Conservation (phyloP, 2,329 filamentous ascomycete genomes). For the Xylariaceae sp. region DNA sequence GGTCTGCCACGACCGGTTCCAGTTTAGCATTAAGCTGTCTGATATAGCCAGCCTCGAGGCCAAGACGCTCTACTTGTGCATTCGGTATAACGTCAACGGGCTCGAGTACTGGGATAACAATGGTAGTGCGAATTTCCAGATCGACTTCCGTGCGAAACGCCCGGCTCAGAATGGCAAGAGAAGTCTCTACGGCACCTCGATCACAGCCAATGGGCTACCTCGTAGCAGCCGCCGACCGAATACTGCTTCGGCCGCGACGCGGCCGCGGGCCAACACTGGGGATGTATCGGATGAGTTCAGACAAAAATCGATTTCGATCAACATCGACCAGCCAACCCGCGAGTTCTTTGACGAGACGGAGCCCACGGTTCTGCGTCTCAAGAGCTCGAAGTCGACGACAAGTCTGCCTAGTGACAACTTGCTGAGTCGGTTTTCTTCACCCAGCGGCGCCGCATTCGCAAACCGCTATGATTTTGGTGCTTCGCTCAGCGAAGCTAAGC, state of each 20-base stretch:
- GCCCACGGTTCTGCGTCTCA: slow-evolving; percentile 59
- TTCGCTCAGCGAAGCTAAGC: slow-evolving; percentile 79
- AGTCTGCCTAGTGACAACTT: slow-evolving; percentile 61
- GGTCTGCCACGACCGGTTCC: slow-evolving; percentile 78
- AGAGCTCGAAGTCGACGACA: slow-evolving; percentile 59
- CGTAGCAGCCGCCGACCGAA: slow-evolving; percentile 58
- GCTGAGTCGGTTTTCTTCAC: slow-evolving; percentile 45
- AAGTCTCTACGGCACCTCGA: slow-evolving; percentile 44
- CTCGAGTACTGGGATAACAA: slow-evolving; percentile 97
- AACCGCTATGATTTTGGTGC: slow-evolving; percentile 94
- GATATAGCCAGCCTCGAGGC: slow-evolving; percentile 87
- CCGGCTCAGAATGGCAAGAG: slow-evolving; percentile 57
- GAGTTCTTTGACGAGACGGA: slow-evolving; percentile 60
- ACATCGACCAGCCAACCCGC: slow-evolving; percentile 55
- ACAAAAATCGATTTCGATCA: slow-evolving; percentile 49
- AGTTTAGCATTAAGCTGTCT: slow-evolving; percentile 87
- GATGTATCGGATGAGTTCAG: slow-evolving; percentile 67
- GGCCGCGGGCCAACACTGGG: slow-evolving; percentile 51
- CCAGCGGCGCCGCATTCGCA: slow-evolving; percentile 71
- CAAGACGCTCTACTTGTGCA: slow-evolving; percentile 89
- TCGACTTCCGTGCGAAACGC: slow-evolving; percentile 82
- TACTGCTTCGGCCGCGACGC: slow-evolving; percentile 36
- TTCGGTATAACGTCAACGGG: slow-evolving; percentile 79
- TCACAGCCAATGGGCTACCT: slow-evolving; percentile 52
- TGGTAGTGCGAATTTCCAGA: slow-evolving; percentile 76